Conservation (phyloP, 352 stramenopile species). For the Pythium periplocum region DNA sequence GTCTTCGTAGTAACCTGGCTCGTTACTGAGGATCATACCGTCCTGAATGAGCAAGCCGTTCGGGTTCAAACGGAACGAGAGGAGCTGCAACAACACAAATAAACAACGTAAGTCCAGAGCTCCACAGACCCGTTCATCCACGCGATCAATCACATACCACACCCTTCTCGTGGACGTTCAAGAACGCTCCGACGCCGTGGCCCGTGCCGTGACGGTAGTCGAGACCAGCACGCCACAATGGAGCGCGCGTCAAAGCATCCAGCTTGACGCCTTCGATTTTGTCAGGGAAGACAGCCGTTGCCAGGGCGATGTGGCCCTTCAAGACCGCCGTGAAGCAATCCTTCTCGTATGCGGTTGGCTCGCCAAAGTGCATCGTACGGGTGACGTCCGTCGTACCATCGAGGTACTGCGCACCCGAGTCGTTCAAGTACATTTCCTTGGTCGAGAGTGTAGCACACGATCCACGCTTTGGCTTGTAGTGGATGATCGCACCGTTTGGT, state of each 20-base stretch:
- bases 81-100: constrained; percentile 29
- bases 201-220: constrained; percentile 98
- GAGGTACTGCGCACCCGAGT: constrained; percentile 98
- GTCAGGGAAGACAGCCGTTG: constrained; percentile 79
- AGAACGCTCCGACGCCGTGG: constrained; percentile 94
- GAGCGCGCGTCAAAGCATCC: constrained; percentile 94
- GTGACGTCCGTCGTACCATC: constrained; percentile 99
- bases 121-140: constrained; percentile 13
- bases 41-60: constrained; percentile 79
- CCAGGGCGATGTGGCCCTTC: constrained; percentile 96
- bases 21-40: constrained; percentile 98
- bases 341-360: constrained; percentile 89
- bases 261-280: constrained; percentile 94
- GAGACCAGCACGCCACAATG: constrained; percentile 92
- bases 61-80: constrained; percentile 84
- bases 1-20: constrained; percentile 97
- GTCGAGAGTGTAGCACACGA: constrained; percentile 86
- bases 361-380: constrained; percentile 96
- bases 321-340: constrained; percentile 96
- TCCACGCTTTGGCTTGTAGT: constrained; percentile 86
- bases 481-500: constrained; percentile 96
- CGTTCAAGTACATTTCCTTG: constrained; percentile 96
- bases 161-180: constrained; percentile 97
- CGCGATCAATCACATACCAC: constrained; percentile 32
- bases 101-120: constrained; percentile 3